A percentile compares a stretch with the other conserved stretches of the same genome.
Conservation (phyloP, 2,329 filamentous ascomycete species). For the Aspergillus intermedius region DNA sequence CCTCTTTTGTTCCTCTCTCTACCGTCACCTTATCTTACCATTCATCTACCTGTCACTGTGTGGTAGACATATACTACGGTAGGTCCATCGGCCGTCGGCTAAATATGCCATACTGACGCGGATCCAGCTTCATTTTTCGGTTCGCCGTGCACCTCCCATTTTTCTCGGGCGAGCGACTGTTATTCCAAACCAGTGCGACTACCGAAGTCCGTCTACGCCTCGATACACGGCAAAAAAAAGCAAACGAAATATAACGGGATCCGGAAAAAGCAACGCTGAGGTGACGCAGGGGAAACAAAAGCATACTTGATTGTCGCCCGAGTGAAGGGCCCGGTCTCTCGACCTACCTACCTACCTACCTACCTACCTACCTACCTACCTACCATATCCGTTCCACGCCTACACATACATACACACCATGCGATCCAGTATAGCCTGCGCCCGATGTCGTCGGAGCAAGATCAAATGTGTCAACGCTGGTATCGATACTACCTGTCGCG, state of each 20-base stretch:
- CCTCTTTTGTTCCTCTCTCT: background rate
- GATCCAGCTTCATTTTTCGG: background rate
- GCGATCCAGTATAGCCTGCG: constrained; percentile 74
- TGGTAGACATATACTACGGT: background rate
- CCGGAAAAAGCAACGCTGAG: too few relatives aligned
- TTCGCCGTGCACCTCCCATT: too few relatives aligned
- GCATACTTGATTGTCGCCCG: background rate
- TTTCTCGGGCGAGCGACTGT: too few relatives aligned
- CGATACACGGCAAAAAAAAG: too few relatives aligned
- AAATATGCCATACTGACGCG: constrained; percentile 11
- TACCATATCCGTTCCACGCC: background rate
- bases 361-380: background rate
- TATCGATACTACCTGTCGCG: constrained; percentile 63
- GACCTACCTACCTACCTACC: background rate
- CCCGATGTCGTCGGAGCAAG: constrained; percentile 70
- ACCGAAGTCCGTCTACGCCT: too few relatives aligned
- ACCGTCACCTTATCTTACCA: background rate
- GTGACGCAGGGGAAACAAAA: too few relatives aligned
- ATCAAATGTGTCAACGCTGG: constrained; percentile 81
- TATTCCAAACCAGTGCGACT: too few relatives aligned
- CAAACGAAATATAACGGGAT: too few relatives aligned
- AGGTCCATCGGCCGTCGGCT: background rate
- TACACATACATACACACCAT: constrained; percentile 35
- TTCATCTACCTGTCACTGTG: too few relatives aligned
- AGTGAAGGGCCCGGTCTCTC: background rate